These are phyloP conservation scores for Esteya vermicola DNA, from an alignment of 2,329 filamentous ascomycete species.

Conservation along the genomic window DNA sequence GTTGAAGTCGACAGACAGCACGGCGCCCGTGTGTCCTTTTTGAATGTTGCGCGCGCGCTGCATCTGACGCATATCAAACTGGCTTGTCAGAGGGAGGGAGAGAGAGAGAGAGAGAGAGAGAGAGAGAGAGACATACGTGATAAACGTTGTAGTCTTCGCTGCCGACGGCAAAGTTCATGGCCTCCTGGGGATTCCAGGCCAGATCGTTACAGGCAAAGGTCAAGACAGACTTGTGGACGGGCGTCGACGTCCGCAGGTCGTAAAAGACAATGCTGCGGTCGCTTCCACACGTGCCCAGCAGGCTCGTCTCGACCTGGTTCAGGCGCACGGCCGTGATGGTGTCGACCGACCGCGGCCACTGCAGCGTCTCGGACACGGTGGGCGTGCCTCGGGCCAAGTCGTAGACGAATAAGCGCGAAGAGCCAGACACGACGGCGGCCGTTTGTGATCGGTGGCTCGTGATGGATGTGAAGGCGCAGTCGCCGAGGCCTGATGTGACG, in stretches of 20 bases:
- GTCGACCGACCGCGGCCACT: conserved; percentile 41
- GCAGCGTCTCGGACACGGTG: conserved; percentile 9
- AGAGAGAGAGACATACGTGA: conserved; percentile 28
- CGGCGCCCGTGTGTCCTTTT: conserved; percentile 38
- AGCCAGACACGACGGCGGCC: conserved; percentile 9
- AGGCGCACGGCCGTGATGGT: conserved; percentile 82
- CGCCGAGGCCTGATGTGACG: conserved; percentile 70
- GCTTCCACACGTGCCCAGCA: conserved; percentile 71
- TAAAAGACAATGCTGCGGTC: conserved; percentile 84
- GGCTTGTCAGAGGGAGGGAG: neutral
- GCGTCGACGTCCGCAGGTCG: conserved; percentile 75
- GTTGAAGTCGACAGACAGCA: conserved; percentile 93
- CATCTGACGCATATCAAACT: conserved; percentile 65
- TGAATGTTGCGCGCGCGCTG: conserved; percentile 12
- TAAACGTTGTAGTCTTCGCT: conserved; percentile 89
- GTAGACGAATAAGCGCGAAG: conserved; percentile 10
- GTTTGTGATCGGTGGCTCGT: conserved; percentile 12
- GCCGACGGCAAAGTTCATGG: conserved; percentile 63
- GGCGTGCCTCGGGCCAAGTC: conserved; percentile 7
- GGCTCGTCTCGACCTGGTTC: conserved; percentile 86
- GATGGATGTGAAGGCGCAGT: conserved; percentile 56
- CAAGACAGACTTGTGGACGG: conserved; percentile 67
- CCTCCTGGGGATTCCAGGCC: conserved; percentile 78
- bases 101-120: neutral
- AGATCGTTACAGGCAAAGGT: conserved; percentile 73